Evolutionary conservation across 1,139 yeast genomes (phyloP), one percentile per base, ranked within the genome.

Genomic region (Nakaseomyces uthaithaninus): DNA sequence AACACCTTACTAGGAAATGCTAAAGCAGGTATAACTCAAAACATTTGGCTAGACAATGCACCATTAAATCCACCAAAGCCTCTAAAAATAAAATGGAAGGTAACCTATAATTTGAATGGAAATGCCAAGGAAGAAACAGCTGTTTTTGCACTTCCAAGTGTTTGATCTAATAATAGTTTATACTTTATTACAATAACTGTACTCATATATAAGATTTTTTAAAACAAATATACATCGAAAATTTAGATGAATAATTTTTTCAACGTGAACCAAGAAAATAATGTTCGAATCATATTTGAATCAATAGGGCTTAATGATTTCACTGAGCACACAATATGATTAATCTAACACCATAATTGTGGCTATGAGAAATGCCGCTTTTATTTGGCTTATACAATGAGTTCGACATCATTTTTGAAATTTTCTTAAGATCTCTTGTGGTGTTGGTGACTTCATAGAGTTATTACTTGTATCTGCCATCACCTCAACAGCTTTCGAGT

Each of bases 21-120:
- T 37, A 64, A 62, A 26, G 70, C 73, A 42, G 81, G 80, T 5
- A 68, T 85, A 15, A 66, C 49, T 11, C 63, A 59, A 45, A 49
- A 51, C 15, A 55, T 57, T 6, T 50, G 47, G 44, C 71, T 89
- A 45, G 77, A 72, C 38, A 75, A 77, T 52, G 71, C 76, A 3
- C 50, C 57, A 2, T 47, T 54, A 2, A 56, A 56, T 19, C 53
- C 63, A 11, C 53, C 55, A 10, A 59, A 59, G 24, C 52, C 72
- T 17, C 68, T 85, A 51, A 87, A 85, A 63, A 68, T 89, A 44
- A 82, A 87, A 59, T 89, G 94, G 93, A 85, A 82, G 59, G 72
- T 76, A 23, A 74, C 75, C 45, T 87, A 77, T 56, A 54, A 54
- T 12, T 55, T 71, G 6, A 72, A 71, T 40, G 78, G 77, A 11